Percentiles rank a stretch among this genome's conserved stretches.
These are phyloP conservation scores for Oryza rufipogon DNA, from an alignment of 176 grass and related monocot genomes.

Conservation along the genomic window DNA sequence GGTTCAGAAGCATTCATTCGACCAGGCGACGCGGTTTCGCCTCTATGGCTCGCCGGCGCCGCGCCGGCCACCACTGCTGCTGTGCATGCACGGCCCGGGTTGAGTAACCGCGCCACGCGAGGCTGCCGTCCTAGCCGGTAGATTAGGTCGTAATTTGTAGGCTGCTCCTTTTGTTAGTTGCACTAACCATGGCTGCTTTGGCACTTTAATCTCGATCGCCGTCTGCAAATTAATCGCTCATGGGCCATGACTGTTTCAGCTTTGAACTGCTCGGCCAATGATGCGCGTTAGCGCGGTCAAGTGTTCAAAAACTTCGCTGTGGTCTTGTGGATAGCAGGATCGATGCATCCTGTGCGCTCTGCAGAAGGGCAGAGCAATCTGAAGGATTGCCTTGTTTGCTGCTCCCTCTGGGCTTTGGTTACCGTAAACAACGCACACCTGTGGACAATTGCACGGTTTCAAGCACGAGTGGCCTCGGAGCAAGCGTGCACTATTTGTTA, in stretches of 20 bases:
- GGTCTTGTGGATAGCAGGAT: not conserved
- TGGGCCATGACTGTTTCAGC: not conserved
- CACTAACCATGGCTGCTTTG: not conserved
- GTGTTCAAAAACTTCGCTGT: constrained; percentile 14
- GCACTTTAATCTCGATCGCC: not conserved
- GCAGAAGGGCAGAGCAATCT: not conserved
- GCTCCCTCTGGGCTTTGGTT: constrained; percentile 4
- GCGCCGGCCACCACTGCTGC: not conserved
- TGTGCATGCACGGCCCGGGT: not conserved
- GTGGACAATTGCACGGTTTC: constrained; percentile 10
- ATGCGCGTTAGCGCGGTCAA: not conserved
- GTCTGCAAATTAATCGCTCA: not conserved
- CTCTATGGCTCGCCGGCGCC: not conserved
- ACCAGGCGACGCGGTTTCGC: constrained; percentile 27
- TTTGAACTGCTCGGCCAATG: not conserved
- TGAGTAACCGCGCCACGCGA: not conserved
- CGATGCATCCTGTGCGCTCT: not conserved
- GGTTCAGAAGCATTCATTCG: constrained; percentile 20
- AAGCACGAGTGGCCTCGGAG: constrained; percentile 42
- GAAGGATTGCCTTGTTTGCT: constrained; percentile 18
- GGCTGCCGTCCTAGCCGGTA: constrained; percentile 35
- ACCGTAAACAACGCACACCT: constrained; percentile 23
- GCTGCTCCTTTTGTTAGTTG: constrained; percentile 18
- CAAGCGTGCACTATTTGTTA: not conserved
- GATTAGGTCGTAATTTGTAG: not conserved